Percentiles rank a stretch among this genome's conserved stretches.
Conservation (phyloP, 2,329 filamentous ascomycete genomes). For the Aureobasidium sp. region DNA sequence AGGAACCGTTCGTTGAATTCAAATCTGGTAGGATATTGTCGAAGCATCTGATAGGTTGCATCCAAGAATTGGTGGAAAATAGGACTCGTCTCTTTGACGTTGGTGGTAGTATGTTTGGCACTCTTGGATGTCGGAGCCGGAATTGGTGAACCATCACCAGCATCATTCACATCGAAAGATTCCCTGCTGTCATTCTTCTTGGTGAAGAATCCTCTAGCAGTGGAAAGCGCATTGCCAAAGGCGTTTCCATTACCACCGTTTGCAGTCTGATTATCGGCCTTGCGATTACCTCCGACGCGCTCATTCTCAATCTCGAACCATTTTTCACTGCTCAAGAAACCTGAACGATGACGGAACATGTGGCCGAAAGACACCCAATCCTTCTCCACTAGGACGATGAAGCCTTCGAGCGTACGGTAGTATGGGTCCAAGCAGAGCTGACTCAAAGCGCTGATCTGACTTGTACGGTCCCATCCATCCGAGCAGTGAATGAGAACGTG, state of each 20-base stretch:
- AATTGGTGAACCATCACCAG: slow-evolving; percentile 35
- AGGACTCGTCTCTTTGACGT: slow-evolving; percentile 83
- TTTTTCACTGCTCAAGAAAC: slow-evolving; percentile 79
- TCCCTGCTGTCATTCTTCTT: slow-evolving; percentile 62
- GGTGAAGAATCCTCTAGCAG: slow-evolving; percentile 81
- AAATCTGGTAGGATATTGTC: slow-evolving; percentile 80
- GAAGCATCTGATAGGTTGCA: slow-evolving; percentile 79
- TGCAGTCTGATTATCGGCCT: slow-evolving; percentile 38
- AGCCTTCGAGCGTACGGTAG: slow-evolving; percentile 87
- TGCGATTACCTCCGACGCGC: slow-evolving; percentile 47
- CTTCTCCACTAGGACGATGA: slow-evolving; percentile 90
- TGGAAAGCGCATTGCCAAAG: slow-evolving; percentile 72
- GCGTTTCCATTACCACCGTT: slow-evolving; percentile 59
- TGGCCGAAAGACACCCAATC: slow-evolving; percentile 98
- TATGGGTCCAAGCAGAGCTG: slow-evolving; percentile 95
- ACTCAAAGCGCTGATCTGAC: slow-evolving; percentile 82
- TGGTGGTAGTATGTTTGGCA: slow-evolving; percentile 53
- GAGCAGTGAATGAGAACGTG: slow-evolving; percentile 97
- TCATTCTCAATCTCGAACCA: slow-evolving; percentile 91
- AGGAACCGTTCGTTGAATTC: slow-evolving; percentile 96
- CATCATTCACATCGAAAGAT: slow-evolving; percentile 52
- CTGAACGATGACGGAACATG: slow-evolving; percentile 91
- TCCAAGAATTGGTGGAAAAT: slow-evolving; percentile 98
- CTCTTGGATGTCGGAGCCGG: slow-evolving; percentile 29
- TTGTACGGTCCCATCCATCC: slow-evolving; percentile 96